Evolutionary conservation across 495 filamentous ascomycete genomes (phyloP).

Genomic region (Aspergillus funiculosus): DNA sequence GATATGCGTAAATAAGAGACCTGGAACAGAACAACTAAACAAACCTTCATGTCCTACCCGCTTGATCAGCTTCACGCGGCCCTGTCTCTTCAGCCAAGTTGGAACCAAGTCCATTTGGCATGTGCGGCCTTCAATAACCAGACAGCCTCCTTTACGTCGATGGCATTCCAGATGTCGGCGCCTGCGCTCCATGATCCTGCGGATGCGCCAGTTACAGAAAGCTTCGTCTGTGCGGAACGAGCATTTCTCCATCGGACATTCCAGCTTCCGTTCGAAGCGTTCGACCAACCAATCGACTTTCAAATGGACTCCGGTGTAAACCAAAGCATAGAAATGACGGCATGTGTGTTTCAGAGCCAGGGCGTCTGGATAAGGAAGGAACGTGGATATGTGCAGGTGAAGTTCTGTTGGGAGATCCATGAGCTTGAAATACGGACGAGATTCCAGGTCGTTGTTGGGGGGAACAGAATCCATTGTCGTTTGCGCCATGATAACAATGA

Average conservation of each 20-base stretch:
- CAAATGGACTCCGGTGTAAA: slow-evolving; percentile 58
- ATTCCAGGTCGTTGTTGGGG: background rate
- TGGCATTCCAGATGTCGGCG: slow-evolving; percentile 40
- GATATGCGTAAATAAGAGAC: background rate
- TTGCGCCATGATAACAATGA: background rate
- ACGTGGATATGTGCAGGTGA: slow-evolving; percentile 67
- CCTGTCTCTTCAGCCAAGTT: slow-evolving; percentile 30
- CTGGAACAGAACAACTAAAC: slow-evolving; percentile 13
- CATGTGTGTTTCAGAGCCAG: slow-evolving; percentile 62
- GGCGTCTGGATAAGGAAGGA: slow-evolving; percentile 70
- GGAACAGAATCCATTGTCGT: slow-evolving; percentile 4
- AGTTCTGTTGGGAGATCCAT: slow-evolving; percentile 57
- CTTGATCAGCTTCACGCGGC: slow-evolving; percentile 14
- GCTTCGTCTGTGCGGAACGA: slow-evolving; percentile 42
- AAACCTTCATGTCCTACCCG: slow-evolving; percentile 28
- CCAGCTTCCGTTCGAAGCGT: slow-evolving; percentile 44
- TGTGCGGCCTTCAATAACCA: slow-evolving; percentile 32
- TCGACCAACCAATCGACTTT: slow-evolving; percentile 65
- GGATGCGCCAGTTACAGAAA: slow-evolving; percentile 39
- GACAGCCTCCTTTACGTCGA: slow-evolving; percentile 26
- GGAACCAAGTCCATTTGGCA: slow-evolving; percentile 32
- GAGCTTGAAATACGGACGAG: slow-evolving; percentile 14
- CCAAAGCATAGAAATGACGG: slow-evolving; percentile 56
- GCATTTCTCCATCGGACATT: slow-evolving; percentile 46
- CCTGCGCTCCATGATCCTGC: slow-evolving; percentile 39